Evolutionary conservation across 2,329 filamentous ascomycete species (phyloP).

Genomic region (Trichoderma brevicompactum): DNA sequence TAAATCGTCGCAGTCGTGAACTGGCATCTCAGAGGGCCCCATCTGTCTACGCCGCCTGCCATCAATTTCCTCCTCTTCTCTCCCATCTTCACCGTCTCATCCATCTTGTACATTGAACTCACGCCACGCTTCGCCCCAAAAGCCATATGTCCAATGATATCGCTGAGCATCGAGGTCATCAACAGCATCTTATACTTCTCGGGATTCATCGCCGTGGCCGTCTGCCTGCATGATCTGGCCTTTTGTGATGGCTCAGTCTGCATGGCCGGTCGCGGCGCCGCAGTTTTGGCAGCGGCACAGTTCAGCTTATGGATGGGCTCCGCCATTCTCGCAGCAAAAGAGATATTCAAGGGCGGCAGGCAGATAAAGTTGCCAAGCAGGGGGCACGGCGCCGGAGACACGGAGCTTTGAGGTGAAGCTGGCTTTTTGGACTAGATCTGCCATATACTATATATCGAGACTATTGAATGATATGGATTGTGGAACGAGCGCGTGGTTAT

Average conservation of each 20-base stretch:
- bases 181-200: constrained; percentile 63
- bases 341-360: constrained; percentile 32
- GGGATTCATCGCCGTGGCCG: constrained; percentile 62
- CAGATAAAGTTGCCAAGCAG: not conserved
- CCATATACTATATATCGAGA: not conserved
- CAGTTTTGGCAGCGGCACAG: constrained; percentile 58
- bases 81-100: constrained; percentile 58
- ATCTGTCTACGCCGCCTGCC: constrained; percentile 57
- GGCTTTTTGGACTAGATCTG: too few species aligned
- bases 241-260: constrained; percentile 64
- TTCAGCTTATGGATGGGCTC: constrained; percentile 60
- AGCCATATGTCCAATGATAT: constrained; percentile 48
- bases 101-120: constrained; percentile 58
- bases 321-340: constrained; percentile 50
- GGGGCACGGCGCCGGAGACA: not conserved
- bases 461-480: not conserved
- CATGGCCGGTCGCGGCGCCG: constrained; percentile 57
- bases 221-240: constrained; percentile 59
- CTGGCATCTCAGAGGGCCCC: constrained; percentile 63
- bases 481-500: not conserved
- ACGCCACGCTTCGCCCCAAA: constrained; percentile 12
- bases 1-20: constrained; percentile 53
- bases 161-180: constrained; percentile 52
- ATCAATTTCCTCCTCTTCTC: constrained; percentile 63
- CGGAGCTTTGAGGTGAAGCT: not conserved